Percentiles rank a stretch among this genome's conserved stretches.
Evolutionary conservation across 2,329 filamentous ascomycete species (phyloP).

Genomic region (Cladosporium sp.): DNA sequence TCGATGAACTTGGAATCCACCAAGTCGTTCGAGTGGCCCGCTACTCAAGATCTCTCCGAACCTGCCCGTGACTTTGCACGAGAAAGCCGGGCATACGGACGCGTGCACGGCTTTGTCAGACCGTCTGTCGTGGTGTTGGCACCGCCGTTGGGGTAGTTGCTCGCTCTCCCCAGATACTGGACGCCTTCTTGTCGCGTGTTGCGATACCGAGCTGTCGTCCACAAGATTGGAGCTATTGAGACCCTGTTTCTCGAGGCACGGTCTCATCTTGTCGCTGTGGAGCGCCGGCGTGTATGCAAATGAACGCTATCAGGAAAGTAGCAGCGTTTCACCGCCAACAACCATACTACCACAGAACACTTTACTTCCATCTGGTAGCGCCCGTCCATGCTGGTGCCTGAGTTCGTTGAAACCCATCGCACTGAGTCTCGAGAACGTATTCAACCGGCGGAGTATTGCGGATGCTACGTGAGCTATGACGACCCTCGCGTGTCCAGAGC

Average conservation of each 20-base stretch:
- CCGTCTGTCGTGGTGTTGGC: not conserved
- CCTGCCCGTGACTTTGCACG: not conserved
- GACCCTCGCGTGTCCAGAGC: not conserved
- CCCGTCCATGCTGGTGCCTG: not conserved
- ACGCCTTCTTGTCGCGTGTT: not conserved
- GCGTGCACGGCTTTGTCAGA: not conserved
- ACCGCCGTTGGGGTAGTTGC: not conserved
- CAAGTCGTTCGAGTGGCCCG: not conserved
- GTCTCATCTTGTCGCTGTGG: not conserved
- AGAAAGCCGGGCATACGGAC: not conserved
- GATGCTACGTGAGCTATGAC: not conserved
- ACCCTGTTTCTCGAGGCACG: slow-evolving; percentile 7
- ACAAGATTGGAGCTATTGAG: not conserved
- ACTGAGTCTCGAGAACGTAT: not conserved
- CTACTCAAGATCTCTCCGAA: not conserved
- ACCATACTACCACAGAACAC: not conserved
- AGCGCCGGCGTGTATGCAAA: not conserved
- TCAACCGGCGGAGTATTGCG: not conserved
- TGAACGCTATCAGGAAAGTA: not conserved
- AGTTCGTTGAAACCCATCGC: not conserved
- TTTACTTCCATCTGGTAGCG: not conserved
- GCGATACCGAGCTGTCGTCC: slow-evolving; percentile 7
- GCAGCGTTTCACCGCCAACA: not conserved
- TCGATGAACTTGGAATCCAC: slow-evolving; percentile 8
- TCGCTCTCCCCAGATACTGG: not conserved